Conservation (phyloP, 345 rosid species). For the Gossypium arboreum region DNA sequence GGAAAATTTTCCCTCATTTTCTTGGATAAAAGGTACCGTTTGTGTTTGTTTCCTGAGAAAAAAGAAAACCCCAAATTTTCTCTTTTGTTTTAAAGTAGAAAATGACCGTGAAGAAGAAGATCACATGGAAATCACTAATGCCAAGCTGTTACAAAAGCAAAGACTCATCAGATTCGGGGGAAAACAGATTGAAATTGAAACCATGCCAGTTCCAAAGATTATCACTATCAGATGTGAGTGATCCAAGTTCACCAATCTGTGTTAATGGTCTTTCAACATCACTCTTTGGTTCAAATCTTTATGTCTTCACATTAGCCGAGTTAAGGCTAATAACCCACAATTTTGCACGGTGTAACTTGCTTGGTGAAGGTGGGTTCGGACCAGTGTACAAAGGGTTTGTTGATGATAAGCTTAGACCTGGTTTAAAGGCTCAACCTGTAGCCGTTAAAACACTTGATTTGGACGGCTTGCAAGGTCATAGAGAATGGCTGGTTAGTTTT, state of each 20-base stretch:
- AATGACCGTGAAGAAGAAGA: conserved; percentile 9
- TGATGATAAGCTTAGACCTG: conserved; percentile 50
- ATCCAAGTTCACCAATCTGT: conserved; percentile 50
- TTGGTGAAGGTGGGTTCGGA: conserved; percentile 84
- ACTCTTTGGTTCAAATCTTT: conserved; percentile 53
- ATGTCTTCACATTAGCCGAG: conserved; percentile 47
- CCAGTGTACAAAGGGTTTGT: conserved; percentile 71
- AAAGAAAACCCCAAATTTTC: not conserved
- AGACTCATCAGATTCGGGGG: not conserved
- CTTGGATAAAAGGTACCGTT: not conserved
- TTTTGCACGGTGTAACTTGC: conserved; percentile 49
- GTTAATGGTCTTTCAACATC: conserved; percentile 58
- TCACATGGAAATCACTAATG: conserved; percentile 13
- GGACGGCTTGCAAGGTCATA: conserved; percentile 73
- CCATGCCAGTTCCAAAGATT: conserved; percentile 43
- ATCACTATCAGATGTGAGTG: conserved; percentile 51
- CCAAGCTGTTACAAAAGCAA: conserved; percentile 8
- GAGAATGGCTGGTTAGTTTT: conserved; percentile 71
- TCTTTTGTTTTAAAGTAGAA: not conserved
- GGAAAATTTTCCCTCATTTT: not conserved
- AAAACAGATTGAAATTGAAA: conserved; percentile 22
- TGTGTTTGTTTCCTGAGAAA: not conserved
- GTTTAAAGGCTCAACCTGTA: conserved; percentile 57
- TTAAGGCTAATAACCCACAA: conserved; percentile 43
- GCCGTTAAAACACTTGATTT: conserved; percentile 72